phyloP scores from a whole-genome alignment of 2,329 filamentous ascomycete genomes.

The Pseudogymnoascus sp. region DNA sequence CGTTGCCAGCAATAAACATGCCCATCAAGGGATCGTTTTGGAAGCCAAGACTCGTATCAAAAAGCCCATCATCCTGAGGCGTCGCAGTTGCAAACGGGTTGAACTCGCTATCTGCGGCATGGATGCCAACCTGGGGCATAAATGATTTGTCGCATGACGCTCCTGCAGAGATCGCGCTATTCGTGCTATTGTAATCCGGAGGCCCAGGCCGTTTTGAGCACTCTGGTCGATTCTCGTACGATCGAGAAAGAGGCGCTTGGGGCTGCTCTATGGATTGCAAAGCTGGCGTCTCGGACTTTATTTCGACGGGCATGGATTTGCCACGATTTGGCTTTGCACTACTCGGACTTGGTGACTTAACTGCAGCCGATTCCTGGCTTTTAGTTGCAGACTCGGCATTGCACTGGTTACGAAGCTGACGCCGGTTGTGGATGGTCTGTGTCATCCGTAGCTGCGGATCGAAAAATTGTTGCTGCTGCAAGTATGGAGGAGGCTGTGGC shows the following conservation, averaged over 20 bases:
- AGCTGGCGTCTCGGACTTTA: background rate
- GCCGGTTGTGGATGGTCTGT: background rate
- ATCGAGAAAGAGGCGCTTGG: background rate
- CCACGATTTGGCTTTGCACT: background rate
- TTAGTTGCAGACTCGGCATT: background rate
- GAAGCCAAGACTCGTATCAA: background rate
- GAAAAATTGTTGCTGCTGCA: background rate
- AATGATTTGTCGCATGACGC: background rate
- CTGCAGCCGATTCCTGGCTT: background rate
- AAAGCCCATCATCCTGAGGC: background rate
- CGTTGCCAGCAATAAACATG: background rate
- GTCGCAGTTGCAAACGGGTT: conserved; percentile 1
- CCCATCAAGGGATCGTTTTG: background rate
- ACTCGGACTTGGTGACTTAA: background rate
- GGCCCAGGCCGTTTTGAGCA: background rate
- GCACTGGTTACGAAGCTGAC: background rate
- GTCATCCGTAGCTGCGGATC: background rate
- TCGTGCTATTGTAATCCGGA: background rate
- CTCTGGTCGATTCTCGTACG: background rate
- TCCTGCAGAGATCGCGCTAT: background rate
- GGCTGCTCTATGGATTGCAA: background rate
- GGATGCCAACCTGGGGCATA: background rate
- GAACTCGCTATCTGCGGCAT: background rate
- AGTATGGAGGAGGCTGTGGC: background rate
- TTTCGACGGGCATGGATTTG: background rate